Base-by-base conservation (phyloP, 2,329 filamentous ascomycete species). In the Phoma sp. region DNA sequence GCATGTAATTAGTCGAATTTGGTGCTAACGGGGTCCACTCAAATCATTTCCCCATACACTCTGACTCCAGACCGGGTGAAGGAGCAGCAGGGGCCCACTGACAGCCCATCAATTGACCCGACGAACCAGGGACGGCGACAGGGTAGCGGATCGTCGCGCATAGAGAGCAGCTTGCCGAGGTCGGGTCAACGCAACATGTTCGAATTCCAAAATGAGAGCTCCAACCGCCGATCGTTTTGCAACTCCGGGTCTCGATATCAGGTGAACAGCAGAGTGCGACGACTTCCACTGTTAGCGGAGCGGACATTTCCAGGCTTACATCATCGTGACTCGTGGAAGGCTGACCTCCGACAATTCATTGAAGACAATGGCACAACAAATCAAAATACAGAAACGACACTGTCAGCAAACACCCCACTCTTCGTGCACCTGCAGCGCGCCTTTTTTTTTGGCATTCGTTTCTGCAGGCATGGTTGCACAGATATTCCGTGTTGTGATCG, bases 1-100 rank as follows among this genome's bases (percentile, higher is more conserved):
- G 42, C 43, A 58, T 51, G 62, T 57, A 68, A 69, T 72, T 69
- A 65, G 63, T 55, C 61, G 63, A 64, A 67, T 68, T 55, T 63
- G 55, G 63, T 65, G 53, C 62, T 60, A 66, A 58, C 65, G 55
- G 58, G 61, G 63, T 51, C 63, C 67, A 69, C 60, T 69, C 60
- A 64, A 64, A 59, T 61, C 55, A 52, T 52, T 63, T 67, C 61
- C 64, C 65, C 68, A 64, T 67, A 60, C 60, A 58, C 61, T 55
- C 29, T 54, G 44, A 61, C 51, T 64, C 64, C 69, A 69, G 55
- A 61, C 67, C 69, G 69, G 71, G 64, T 73, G 70, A 73, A 73
- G 64, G 40, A 49, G 52, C 52, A 61, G 38, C 62, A 64, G 59
- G 57, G 58, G 58, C 47, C 59, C 53, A 47, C 52, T 58, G 65